Conservation (phyloP, 192 early-diverging fungal genomes). For the Coemansia sp. region DNA sequence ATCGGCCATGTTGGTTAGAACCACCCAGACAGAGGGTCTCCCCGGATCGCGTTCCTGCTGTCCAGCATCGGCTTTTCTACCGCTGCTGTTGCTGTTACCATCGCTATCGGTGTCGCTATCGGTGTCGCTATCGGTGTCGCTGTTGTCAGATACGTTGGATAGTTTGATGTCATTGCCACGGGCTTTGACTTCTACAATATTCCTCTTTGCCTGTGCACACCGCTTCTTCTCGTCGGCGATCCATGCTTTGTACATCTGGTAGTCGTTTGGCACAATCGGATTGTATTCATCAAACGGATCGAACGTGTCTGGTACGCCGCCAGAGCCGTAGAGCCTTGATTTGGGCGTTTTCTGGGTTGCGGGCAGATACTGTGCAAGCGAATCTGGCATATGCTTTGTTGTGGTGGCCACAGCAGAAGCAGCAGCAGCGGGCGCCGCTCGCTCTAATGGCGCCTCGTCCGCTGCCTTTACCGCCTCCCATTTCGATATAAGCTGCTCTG, state of each 20-base stretch:
- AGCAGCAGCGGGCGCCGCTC: background rate
- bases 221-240: slow-evolving; percentile 13
- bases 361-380: slow-evolving; percentile 41
- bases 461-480: slow-evolving; percentile 22
- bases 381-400: slow-evolving; percentile 6
- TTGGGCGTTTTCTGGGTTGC: background rate
- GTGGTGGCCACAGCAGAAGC: background rate
- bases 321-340: background rate
- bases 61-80: background rate
- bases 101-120: background rate
- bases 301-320: slow-evolving; percentile 9
- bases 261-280: slow-evolving; percentile 36
- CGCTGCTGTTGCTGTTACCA: background rate
- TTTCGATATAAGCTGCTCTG: slow-evolving; percentile 18
- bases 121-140: background rate
- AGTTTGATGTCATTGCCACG: background rate
- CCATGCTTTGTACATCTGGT: slow-evolving; percentile 39
- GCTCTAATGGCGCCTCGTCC: background rate
- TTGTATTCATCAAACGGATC: slow-evolving; percentile 41
- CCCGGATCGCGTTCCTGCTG: slow-evolving; percentile 8
- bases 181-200: background rate
- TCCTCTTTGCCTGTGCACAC: background rate
- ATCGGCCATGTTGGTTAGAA: slow-evolving; percentile 44
- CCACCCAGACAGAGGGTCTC: slow-evolving; percentile 18
- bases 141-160: background rate